Evolutionary conservation across 2,329 filamentous ascomycete species (phyloP).

Genomic region (Nemania abortiva): DNA sequence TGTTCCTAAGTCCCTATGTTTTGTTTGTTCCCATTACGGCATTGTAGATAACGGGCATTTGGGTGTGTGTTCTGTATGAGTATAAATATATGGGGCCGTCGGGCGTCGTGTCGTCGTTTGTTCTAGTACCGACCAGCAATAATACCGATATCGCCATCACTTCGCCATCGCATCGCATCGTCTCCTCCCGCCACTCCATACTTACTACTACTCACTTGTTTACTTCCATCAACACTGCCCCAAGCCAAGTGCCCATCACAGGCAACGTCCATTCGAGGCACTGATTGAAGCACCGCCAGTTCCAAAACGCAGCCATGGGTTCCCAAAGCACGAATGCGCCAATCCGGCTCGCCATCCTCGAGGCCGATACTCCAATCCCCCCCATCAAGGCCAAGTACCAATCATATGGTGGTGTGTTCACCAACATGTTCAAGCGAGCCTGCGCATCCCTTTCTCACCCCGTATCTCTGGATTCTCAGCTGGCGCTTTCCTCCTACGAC

Average conservation of each 20-base stretch:
- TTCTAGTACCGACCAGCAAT: slow-evolving; percentile 8
- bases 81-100: slow-evolving; percentile 27
- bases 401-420: slow-evolving; percentile 79
- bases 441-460: slow-evolving; percentile 61
- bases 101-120: slow-evolving; percentile 19
- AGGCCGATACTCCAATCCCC: slow-evolving; percentile 83
- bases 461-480: slow-evolving; percentile 56
- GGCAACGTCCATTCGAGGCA: neutral
- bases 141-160: slow-evolving; percentile 16
- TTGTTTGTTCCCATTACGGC: neutral
- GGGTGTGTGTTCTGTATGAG: neutral
- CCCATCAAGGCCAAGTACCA: slow-evolving; percentile 73
- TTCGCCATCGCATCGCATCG: neutral
- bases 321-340: slow-evolving; percentile 54
- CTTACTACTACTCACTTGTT: neutral
- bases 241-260: neutral
- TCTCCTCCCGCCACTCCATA: neutral
- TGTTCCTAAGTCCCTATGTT: slow-evolving; percentile 10
- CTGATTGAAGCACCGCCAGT: neutral
- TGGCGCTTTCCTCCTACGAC: slow-evolving; percentile 76
- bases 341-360: slow-evolving; percentile 85
- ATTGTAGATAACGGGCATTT: neutral
- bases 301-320: slow-evolving; percentile 43
- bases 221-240: slow-evolving; percentile 6
- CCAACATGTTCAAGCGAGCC: slow-evolving; percentile 66